Conservation (phyloP, 805 yeast genomes). For the Saccharomyces cerevisiae region DNA sequence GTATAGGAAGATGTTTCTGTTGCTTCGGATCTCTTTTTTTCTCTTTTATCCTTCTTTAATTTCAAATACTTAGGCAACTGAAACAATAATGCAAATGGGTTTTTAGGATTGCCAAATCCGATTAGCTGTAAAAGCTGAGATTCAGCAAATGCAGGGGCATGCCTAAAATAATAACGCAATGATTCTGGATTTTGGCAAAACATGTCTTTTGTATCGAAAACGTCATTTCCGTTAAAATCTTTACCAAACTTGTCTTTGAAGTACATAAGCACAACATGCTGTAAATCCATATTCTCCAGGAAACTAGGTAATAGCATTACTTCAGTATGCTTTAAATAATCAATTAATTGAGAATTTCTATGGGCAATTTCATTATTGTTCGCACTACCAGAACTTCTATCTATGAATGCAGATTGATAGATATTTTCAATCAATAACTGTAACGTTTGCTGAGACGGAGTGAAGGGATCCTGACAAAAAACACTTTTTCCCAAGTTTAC, state of each 20-base stretch:
- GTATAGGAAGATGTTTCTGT: neutral
- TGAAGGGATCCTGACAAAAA: constrained; percentile 65
- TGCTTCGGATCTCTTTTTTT: constrained; percentile 37
- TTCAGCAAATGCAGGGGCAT: constrained; percentile 66
- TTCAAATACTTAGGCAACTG: constrained; percentile 63
- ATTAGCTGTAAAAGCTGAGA: constrained; percentile 66
- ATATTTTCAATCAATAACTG: constrained; percentile 65
- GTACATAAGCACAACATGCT: constrained; percentile 54
- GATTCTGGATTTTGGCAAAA: constrained; percentile 31
- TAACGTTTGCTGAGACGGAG: constrained; percentile 64
- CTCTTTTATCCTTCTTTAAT: constrained; percentile 66
- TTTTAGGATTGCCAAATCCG: constrained; percentile 69
- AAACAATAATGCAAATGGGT: constrained; percentile 70
- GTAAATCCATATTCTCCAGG: constrained; percentile 45
- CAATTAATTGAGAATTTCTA: constrained; percentile 19
- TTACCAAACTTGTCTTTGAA: constrained; percentile 56
- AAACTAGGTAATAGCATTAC: constrained; percentile 52
- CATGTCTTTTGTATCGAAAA: constrained; percentile 43
- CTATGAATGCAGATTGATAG: constrained; percentile 37
- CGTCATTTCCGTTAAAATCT: constrained; percentile 54
- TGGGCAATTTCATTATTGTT: constrained; percentile 1
- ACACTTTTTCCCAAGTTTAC: constrained; percentile 67
- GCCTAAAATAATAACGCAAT: constrained; percentile 64
- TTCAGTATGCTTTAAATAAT: constrained; percentile 47
- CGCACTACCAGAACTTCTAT: constrained; percentile 10